These are phyloP conservation scores for Echeveria elegans DNA, from an alignment of 164 flowering plant genomes.

Conservation along the genomic window DNA sequence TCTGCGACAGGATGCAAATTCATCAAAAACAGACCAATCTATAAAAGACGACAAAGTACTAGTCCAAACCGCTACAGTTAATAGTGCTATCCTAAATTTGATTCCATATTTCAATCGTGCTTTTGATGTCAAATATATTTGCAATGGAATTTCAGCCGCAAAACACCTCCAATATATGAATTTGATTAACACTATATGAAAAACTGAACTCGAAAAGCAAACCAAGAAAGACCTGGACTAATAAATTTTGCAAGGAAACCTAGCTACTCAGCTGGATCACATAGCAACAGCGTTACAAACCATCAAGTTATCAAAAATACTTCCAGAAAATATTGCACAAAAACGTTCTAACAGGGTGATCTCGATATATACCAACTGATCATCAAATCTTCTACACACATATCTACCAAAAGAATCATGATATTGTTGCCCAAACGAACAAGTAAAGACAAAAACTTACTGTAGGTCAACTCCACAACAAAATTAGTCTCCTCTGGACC, in stretches of 20 bases:
- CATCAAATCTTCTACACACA: background rate
- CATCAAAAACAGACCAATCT: background rate
- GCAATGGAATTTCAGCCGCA: no score
- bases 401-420: background rate
- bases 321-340: background rate
- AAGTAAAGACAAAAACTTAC: conserved; percentile 32
- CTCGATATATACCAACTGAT: background rate
- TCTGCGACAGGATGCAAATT: conserved; percentile 32
- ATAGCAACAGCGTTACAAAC: background rate
- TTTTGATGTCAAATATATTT: no score
- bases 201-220: no score
- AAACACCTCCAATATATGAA: no score
- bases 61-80: background rate
- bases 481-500: conserved; percentile 83
- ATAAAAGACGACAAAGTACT: background rate
- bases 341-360: background rate
- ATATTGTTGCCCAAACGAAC: background rate
- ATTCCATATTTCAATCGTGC: background rate
- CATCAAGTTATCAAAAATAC: background rate
- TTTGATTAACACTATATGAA: no score
- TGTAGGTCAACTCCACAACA: conserved; percentile 86
- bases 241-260: no score
- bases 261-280: background rate
- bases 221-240: no score
- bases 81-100: no score